Conservation (phyloP, 805 yeast species). For the Kluyveromyces lactis region DNA sequence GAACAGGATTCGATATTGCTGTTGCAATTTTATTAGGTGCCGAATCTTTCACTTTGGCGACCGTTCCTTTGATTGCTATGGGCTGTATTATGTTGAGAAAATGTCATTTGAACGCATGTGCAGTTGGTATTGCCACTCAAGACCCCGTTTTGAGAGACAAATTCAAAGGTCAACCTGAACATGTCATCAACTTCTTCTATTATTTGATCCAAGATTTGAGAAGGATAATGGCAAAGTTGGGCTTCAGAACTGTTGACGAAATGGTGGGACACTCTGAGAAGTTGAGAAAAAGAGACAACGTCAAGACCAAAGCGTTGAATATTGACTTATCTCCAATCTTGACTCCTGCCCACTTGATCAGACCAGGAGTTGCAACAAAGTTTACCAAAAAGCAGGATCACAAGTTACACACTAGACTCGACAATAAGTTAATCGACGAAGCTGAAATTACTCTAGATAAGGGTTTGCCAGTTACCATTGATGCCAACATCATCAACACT, state of each 20-base stretch:
- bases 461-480: slow-evolving; percentile 94
- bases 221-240: slow-evolving; percentile 86
- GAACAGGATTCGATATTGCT: slow-evolving; percentile 96
- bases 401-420: slow-evolving; percentile 83
- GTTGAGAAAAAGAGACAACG: slow-evolving; percentile 75
- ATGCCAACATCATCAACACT: slow-evolving; percentile 87
- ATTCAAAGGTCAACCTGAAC: slow-evolving; percentile 96
- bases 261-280: slow-evolving; percentile 98
- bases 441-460: slow-evolving; percentile 90
- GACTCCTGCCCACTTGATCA: slow-evolving; percentile 92
- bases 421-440: slow-evolving; percentile 93
- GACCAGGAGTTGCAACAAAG: slow-evolving; percentile 95
- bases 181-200: slow-evolving; percentile 94
- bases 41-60: slow-evolving; percentile 97
- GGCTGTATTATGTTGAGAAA: slow-evolving; percentile 96
- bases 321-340: slow-evolving; percentile 87
- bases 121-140: slow-evolving; percentile 98
- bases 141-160: slow-evolving; percentile 89
- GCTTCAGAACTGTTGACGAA: slow-evolving; percentile 92
- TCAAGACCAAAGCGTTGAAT: slow-evolving; percentile 84
- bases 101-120: slow-evolving; percentile 90
- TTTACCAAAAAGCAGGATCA: slow-evolving; percentile 92
- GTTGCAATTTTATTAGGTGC: slow-evolving; percentile 95
- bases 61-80: slow-evolving; percentile 93
- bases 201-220: slow-evolving; percentile 90